phyloP scores from a whole-genome alignment of 2,329 filamentous ascomycete species.

The Curvularia eragrostidis region DNA sequence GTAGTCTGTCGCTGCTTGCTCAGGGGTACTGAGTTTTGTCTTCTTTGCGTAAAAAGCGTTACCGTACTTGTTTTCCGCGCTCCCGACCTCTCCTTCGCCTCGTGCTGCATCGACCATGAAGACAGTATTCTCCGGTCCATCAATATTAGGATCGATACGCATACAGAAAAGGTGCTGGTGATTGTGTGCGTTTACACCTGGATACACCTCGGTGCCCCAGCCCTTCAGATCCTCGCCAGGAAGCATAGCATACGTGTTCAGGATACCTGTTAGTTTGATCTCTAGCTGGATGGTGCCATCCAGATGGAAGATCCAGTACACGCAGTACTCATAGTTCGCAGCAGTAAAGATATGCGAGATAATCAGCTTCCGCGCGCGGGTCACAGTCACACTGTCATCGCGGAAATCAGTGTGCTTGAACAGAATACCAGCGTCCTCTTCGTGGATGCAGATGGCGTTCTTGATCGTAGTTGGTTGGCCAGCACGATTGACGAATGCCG shows the following conservation, averaged over 20 bases:
- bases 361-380: constrained; percentile 82
- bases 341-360: constrained; percentile 93
- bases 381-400: constrained; percentile 85
- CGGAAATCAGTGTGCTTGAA: constrained; percentile 97
- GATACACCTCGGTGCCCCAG: constrained; percentile 92
- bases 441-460: constrained; percentile 94
- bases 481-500: constrained; percentile 78
- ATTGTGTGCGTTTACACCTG: constrained; percentile 91
- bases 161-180: constrained; percentile 96
- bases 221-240: constrained; percentile 81
- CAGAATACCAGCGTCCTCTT: constrained; percentile 88
- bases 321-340: constrained; percentile 92
- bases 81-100: constrained; percentile 77
- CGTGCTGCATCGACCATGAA: constrained; percentile 80
- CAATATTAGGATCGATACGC: constrained; percentile 84
- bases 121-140: constrained; percentile 83
- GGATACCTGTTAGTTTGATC: constrained; percentile 86
- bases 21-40: constrained; percentile 76
- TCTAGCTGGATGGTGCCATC: constrained; percentile 92
- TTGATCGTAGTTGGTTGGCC: constrained; percentile 83
- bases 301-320: constrained; percentile 90
- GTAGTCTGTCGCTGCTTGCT: constrained; percentile 77
- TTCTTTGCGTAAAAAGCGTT: constrained; percentile 89
- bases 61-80: constrained; percentile 82
- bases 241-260: constrained; percentile 88